phyloP scores from a whole-genome alignment of 768 basidiomycete genomes.

The Leccinum variicolor region DNA sequence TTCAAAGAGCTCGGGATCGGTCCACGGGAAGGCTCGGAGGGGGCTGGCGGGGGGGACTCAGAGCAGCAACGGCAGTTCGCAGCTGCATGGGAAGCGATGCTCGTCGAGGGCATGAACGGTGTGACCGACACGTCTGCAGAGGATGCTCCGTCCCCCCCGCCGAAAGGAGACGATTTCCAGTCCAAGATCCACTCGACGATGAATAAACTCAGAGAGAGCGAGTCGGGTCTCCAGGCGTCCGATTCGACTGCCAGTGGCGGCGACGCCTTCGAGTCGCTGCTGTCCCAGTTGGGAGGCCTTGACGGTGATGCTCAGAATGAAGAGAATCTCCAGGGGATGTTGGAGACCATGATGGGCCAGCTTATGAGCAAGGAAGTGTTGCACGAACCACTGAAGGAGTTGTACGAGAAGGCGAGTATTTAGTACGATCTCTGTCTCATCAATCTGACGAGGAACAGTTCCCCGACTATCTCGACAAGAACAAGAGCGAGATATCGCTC shows the following conservation, averaged over 20 bases:
- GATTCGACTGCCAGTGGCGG: constrained; percentile 11
- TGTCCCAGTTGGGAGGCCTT: constrained; percentile 39
- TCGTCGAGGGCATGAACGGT: constrained; percentile 57
- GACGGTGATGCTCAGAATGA: constrained; percentile 38
- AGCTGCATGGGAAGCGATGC: constrained; percentile 70
- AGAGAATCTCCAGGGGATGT: constrained; percentile 57
- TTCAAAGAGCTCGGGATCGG: constrained; percentile 24
- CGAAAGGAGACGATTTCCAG: constrained; percentile 52
- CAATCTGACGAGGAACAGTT: constrained; percentile 45
- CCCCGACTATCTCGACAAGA: constrained; percentile 66
- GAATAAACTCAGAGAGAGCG: constrained; percentile 69
- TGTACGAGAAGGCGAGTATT: constrained; percentile 34
- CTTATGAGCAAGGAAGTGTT: constrained; percentile 42
- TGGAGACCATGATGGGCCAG: constrained; percentile 59
- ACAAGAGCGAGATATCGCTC: constrained; percentile 48
- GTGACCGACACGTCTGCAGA: constrained; percentile 4
- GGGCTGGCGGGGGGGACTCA: neutral
- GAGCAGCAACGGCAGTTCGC: constrained; percentile 40
- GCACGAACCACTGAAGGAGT: constrained; percentile 84
- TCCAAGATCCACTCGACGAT: constrained; percentile 67
- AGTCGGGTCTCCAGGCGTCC: constrained; percentile 36
- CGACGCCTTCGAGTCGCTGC: constrained; percentile 49
- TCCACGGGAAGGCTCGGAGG: constrained; percentile 16
- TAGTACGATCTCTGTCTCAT: neutral
- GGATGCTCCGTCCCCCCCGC: constrained; percentile 1